phyloP scores from a whole-genome alignment of 257 asterid genomes.

The Echium plantagineum region DNA sequence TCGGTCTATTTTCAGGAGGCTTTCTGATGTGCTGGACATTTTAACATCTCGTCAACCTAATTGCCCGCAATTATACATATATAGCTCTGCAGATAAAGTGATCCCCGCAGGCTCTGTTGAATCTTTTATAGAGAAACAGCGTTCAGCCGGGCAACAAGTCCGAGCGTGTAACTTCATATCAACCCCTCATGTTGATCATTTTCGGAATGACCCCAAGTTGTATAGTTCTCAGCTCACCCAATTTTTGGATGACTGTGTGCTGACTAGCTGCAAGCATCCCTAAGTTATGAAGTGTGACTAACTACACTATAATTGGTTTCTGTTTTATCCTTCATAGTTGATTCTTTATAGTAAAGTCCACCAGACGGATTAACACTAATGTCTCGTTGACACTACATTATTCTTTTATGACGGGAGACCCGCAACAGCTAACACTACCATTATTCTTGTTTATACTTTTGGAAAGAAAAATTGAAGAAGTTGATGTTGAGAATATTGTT shows the following conservation, averaged over 20 bases:
- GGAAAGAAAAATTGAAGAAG: no score
- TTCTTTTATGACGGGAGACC: no score
- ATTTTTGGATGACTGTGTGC: slow-evolving; percentile 70
- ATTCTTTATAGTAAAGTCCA: not conserved
- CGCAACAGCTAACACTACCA: no score
- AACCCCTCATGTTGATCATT: slow-evolving; percentile 91
- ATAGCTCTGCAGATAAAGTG: slow-evolving; percentile 91
- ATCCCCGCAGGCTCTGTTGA: slow-evolving; percentile 71
- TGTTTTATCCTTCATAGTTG: not conserved
- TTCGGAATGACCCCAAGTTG: slow-evolving; percentile 58
- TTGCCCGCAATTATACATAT: slow-evolving; percentile 86
- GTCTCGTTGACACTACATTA: no score
- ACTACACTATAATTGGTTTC: slow-evolving; percentile 6
- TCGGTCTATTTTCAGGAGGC: slow-evolving; percentile 51
- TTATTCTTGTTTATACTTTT: not conserved
- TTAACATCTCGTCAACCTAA: slow-evolving; percentile 70
- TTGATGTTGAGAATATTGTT: not conserved
- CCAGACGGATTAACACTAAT: not conserved
- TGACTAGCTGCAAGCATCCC: slow-evolving; percentile 36
- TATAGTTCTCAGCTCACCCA: slow-evolving; percentile 78
- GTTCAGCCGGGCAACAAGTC: slow-evolving; percentile 60
- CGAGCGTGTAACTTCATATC: slow-evolving; percentile 78
- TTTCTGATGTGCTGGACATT: slow-evolving; percentile 49
- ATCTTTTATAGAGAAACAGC: slow-evolving; percentile 74
- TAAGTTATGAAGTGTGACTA: slow-evolving; percentile 16